Evolutionary conservation across 345 rosid genomes (phyloP), one percentile per base, ranked within the genome.

Genomic region (Anastatica hierochuntica): DNA sequence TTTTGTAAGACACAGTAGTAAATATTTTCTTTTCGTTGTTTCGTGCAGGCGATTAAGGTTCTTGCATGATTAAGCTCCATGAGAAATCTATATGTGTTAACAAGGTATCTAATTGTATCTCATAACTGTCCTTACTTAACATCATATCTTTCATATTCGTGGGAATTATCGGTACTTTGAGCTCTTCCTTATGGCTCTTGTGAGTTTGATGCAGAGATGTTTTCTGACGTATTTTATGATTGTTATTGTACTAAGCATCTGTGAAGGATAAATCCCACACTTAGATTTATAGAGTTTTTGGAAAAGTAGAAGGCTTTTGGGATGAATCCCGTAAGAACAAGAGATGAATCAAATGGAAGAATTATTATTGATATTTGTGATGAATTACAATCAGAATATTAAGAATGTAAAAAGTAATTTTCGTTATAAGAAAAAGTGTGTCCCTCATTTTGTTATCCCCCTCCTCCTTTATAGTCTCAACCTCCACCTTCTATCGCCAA

Each of bases 41-140:
- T 18, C 46, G 43, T 66, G 31, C 74, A 92, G 98, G 98, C 94
- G 16, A 92, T 92, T 67, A 92, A 92, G 79, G 81, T 92, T 56
- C 85, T 92, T 53, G 88, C 72, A 92, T 92, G 99, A 92, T 88
- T 66, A 92, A 92, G 76, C 88, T 92, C 40, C 75, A 77, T 23
- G 99, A 97, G 47, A 92, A 92, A 64, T 95, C 98, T 37, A 92
- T 88, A 9, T 90, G 95, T 14, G 98, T 92, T 34, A 92, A 92
- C 74, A 92, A 92, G 97, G 98, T 92, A 71, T 43, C 42, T 1
- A 13, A 31, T 20, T 23, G 8, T 31, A 21, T 31, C 10, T 1
- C 6, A 3, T 31, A 31, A 31, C 36, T 31, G 9, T 31, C 36
- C 0, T 27, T 27, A 27, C 6, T 7, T 4, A 4, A 0, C 31